phyloP scores from a whole-genome alignment of 495 filamentous ascomycete species.

The Hypoxylon intermedium region DNA sequence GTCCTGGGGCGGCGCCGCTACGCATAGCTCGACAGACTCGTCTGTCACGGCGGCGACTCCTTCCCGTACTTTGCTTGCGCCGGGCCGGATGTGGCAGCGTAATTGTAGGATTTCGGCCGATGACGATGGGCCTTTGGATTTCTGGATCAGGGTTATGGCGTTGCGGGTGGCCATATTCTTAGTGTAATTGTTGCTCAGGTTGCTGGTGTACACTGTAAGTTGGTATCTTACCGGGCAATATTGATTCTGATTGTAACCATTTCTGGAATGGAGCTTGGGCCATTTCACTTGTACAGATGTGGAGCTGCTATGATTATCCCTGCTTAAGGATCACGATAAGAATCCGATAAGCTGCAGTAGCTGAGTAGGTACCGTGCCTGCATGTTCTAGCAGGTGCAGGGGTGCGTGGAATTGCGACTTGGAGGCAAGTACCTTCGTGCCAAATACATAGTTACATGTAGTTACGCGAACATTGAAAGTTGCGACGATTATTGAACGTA shows the following conservation, averaged over 20 bases:
- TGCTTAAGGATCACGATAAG: too few species aligned
- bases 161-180: conserved; percentile 36
- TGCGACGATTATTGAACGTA: neutral
- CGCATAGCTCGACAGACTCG: conserved; percentile 65
- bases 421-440: too few species aligned
- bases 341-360: too few species aligned
- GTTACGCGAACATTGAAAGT: too few species aligned
- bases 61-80: conserved; percentile 65
- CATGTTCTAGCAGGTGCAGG: too few species aligned
- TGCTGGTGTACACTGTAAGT: neutral
- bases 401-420: too few species aligned
- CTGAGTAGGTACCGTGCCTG: too few species aligned
- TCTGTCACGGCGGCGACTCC: conserved; percentile 62
- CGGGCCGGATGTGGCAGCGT: conserved; percentile 69
- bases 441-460: too few species aligned
- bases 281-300: neutral
- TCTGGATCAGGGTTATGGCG: conserved; percentile 42
- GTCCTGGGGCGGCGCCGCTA: conserved; percentile 67
- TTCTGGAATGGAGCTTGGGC: neutral
- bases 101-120: conserved; percentile 52
- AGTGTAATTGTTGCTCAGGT: neutral
- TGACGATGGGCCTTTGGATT: conserved; percentile 33
- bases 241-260: neutral
- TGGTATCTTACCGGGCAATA: too few species aligned
- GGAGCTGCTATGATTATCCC: too few species aligned